phyloP scores from a whole-genome alignment of 176 grass and related monocot genomes.

The Bonia amplexicaulis region DNA sequence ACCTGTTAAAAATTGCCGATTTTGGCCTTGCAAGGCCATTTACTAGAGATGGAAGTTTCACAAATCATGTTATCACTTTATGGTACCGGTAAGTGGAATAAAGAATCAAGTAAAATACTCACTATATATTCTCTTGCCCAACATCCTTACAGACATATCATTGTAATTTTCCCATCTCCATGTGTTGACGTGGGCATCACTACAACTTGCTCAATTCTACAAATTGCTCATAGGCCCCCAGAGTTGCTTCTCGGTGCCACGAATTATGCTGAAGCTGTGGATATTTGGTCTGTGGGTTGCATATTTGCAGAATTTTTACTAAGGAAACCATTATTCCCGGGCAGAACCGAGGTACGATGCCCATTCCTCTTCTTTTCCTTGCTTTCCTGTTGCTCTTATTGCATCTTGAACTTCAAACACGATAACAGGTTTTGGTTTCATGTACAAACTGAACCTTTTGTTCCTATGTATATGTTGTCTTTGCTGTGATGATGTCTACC shows the following conservation, averaged over 20 bases:
- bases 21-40: conserved; percentile 83
- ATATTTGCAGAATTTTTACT: conserved; percentile 79
- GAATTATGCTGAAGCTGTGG: conserved; percentile 74
- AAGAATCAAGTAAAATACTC: neutral
- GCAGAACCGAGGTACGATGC: conserved; percentile 59
- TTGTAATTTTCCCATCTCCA: conserved; percentile 10
- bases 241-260: conserved; percentile 75
- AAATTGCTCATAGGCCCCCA: conserved; percentile 48
- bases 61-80: conserved; percentile 82
- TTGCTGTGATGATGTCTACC: neutral
- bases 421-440: neutral
- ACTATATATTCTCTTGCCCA: neutral
- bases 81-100: conserved; percentile 61
- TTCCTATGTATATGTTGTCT: neutral
- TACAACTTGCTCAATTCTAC: neutral
- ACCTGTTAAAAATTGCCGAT: conserved; percentile 68
- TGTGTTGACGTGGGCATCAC: conserved; percentile 9
- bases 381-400: neutral
- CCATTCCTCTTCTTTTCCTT: neutral
- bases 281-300: conserved; percentile 89
- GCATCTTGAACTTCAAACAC: neutral
- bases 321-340: conserved; percentile 68
- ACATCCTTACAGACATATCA: neutral
- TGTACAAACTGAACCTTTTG: neutral
- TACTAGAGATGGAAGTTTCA: conserved; percentile 68